These are phyloP conservation scores for Pseudognaphalium luteoalbum DNA, from an alignment of 129 eudicot species.

Conservation along the genomic window DNA sequence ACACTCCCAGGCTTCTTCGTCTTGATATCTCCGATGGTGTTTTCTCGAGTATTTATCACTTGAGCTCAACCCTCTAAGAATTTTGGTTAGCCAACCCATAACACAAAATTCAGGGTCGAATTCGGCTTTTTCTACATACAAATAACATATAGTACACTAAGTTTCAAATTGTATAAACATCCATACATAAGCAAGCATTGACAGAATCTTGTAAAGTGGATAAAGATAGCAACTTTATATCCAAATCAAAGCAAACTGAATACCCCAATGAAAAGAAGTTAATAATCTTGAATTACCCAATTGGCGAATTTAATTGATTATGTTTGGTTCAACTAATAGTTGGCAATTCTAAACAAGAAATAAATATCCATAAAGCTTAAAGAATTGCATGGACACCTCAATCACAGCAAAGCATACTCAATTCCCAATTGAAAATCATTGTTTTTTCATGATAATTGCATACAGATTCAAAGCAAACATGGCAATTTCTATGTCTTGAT, in stretches of 20 bases:
- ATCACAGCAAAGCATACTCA: slow-evolving; percentile 30
- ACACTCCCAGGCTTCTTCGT: slow-evolving; percentile 57
- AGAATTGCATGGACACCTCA: slow-evolving; percentile 40
- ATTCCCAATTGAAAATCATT: slow-evolving; percentile 11
- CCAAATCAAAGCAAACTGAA: background rate
- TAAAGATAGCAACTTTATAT: slow-evolving; percentile 16
- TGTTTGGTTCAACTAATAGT: slow-evolving; percentile 1
- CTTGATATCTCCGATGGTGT: slow-evolving; percentile 63
- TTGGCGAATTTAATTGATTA: slow-evolving; percentile 6
- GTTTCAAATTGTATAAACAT: background rate
- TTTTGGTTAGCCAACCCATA: slow-evolving; percentile 93
- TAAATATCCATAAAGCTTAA: background rate
- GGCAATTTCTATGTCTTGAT: slow-evolving; percentile 8
- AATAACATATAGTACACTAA: background rate
- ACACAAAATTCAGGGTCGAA: slow-evolving; percentile 1
- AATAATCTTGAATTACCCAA: slow-evolving; percentile 26
- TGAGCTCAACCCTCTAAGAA: slow-evolving; percentile 55
- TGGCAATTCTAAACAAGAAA: slow-evolving; percentile 20
- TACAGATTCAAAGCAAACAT: slow-evolving; percentile 2
- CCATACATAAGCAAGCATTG: slow-evolving; percentile 1
- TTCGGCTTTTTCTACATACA: slow-evolving; percentile 30
- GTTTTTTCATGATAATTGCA: background rate
- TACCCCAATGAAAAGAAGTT: slow-evolving; percentile 6
- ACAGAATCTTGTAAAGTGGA: background rate
- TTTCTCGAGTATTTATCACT: slow-evolving; percentile 71